phyloP scores from a whole-genome alignment of 306 rosid genomes.

The Lathyrus tuberosus region DNA sequence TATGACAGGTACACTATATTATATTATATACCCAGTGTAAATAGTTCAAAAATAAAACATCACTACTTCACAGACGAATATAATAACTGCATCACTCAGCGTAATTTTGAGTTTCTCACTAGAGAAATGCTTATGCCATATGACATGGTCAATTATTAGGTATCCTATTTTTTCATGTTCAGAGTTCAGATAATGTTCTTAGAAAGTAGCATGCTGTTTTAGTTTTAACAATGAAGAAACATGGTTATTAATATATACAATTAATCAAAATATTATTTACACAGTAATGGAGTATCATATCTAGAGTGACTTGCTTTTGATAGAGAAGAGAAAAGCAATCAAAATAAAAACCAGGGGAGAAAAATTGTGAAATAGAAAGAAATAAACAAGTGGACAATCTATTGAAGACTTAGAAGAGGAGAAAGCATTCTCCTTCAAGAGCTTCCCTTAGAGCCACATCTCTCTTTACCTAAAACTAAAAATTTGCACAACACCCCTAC shows the following conservation, averaged over 20 bases:
- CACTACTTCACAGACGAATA: background rate
- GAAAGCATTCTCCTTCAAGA: background rate
- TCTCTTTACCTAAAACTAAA: background rate
- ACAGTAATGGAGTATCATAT: background rate
- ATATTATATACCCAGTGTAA: background rate
- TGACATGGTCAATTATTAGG: background rate
- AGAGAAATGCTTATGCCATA: background rate
- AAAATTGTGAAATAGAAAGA: background rate
- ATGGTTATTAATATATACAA: background rate
- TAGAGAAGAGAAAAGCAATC: conserved; percentile 5
- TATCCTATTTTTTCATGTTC: conserved; percentile 1
- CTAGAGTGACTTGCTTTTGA: background rate
- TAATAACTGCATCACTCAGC: background rate
- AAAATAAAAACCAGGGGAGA: background rate
- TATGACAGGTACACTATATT: conserved; percentile 18
- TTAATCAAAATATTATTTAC: conserved; percentile 10
- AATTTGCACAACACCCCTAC: background rate
- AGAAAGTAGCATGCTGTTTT: background rate
- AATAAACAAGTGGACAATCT: background rate
- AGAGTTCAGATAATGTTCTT: background rate
- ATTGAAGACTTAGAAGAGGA: background rate
- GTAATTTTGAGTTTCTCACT: conserved; percentile 12
- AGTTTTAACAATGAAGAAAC: conserved; percentile 10
- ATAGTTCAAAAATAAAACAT: background rate
- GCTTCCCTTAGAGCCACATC: background rate